A percentile compares a stretch with the other conserved stretches of the same genome.
These are phyloP conservation scores for Plasmodiophora brassicae DNA, from an alignment of 208 protist genomes.

Conservation along the genomic window DNA sequence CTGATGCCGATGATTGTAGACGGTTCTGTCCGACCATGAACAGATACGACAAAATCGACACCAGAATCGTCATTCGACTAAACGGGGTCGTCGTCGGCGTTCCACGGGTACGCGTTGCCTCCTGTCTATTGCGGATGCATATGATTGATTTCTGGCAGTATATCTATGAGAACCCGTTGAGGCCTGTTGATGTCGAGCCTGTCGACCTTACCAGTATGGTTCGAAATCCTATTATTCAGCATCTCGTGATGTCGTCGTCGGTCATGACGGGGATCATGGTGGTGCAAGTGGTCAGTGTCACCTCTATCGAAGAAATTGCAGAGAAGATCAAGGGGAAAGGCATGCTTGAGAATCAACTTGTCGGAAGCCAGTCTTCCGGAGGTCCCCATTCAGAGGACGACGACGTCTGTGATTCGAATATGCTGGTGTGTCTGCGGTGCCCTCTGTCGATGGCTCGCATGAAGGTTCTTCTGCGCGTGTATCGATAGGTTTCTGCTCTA, in stretches of 20 bases:
- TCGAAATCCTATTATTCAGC: neutral
- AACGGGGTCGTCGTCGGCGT: neutral
- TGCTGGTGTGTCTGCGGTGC: constrained; percentile 15
- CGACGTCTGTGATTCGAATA: neutral
- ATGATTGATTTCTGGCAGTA: neutral
- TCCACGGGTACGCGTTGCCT: neutral
- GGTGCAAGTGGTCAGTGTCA: neutral
- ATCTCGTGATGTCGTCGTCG: neutral
- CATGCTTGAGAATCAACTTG: neutral
- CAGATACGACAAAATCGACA: neutral
- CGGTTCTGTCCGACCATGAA: neutral
- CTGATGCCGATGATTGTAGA: neutral
- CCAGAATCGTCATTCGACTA: neutral
- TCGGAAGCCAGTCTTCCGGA: too few species aligned
- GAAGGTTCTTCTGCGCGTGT: neutral
- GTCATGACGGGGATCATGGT: neutral
- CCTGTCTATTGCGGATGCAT: neutral
- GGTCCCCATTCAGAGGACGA: neutral
- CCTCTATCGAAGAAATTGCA: neutral
- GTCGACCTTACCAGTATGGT: neutral
- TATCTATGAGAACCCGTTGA: neutral
- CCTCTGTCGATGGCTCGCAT: constrained; percentile 13
- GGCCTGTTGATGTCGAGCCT: neutral
- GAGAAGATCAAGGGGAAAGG: neutral
- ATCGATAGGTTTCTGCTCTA: neutral